These are phyloP conservation scores for Setaria viridis DNA, from an alignment of 202 grass and related monocot species.

Conservation along the genomic window DNA sequence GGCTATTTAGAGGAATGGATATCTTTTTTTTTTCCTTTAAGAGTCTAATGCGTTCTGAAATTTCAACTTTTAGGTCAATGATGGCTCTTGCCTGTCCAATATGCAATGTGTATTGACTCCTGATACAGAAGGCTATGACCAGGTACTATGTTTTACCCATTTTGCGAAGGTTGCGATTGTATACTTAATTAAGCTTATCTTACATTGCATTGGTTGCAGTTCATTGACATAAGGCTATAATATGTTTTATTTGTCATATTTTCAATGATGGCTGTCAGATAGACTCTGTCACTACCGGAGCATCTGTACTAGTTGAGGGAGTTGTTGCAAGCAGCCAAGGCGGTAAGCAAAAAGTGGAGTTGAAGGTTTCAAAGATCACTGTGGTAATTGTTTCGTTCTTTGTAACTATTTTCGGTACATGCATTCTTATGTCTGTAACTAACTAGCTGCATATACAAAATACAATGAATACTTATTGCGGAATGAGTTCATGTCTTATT, in stretches of 20 bases:
- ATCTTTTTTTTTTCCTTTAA: constrained; percentile 1
- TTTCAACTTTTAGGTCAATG: constrained; percentile 77
- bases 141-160: constrained; percentile 55
- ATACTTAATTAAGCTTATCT: constrained; percentile 23
- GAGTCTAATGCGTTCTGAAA: constrained; percentile 33
- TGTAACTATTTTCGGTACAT: constrained; percentile 29
- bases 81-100: constrained; percentile 97
- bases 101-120: constrained; percentile 96
- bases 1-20: neutral
- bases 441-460: neutral
- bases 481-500: constrained; percentile 38
- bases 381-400: constrained; percentile 61
- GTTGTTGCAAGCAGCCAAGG: constrained; percentile 89
- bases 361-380: constrained; percentile 84
- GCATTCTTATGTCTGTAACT: neutral
- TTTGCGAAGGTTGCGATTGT: constrained; percentile 4
- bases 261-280: constrained; percentile 68
- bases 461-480: neutral
- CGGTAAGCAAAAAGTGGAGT: constrained; percentile 90
- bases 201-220: constrained; percentile 35
- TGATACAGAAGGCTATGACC: constrained; percentile 91
- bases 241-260: constrained; percentile 38
- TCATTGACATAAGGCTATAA: constrained; percentile 14
- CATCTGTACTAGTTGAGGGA: constrained; percentile 89
- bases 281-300: constrained; percentile 83